Conservation (phyloP, 768 basidiomycete species). For the Tulasnella sp. region DNA sequence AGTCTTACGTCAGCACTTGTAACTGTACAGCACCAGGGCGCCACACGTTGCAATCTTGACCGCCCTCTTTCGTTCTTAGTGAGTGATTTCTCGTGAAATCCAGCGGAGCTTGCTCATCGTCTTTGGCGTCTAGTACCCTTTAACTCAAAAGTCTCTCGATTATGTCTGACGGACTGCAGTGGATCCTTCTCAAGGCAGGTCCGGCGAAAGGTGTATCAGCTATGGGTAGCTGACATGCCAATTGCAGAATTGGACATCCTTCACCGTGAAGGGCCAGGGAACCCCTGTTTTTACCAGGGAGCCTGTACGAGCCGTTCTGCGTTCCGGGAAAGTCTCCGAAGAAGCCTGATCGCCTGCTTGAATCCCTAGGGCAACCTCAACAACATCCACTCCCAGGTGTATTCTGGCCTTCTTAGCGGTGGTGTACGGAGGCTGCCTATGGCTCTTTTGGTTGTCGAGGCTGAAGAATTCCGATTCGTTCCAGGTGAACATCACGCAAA, state of each 20-base stretch:
- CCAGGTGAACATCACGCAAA: neutral
- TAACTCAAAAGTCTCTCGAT: neutral
- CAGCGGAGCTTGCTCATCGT: neutral
- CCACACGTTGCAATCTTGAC: slow-evolving; percentile 5
- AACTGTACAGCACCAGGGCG: neutral
- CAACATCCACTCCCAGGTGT: neutral
- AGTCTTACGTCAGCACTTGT: neutral
- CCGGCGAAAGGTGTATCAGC: neutral
- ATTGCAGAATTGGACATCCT: neutral
- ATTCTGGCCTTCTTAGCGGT: neutral
- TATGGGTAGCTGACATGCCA: neutral
- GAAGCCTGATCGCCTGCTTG: neutral
- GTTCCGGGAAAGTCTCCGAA: neutral
- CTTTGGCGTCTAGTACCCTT: neutral
- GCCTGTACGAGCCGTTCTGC: neutral
- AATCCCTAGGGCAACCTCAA: neutral
- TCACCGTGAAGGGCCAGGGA: neutral
- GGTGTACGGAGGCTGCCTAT: neutral
- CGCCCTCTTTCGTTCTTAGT: neutral
- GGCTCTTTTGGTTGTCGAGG: neutral
- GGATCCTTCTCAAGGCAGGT: neutral
- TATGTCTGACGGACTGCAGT: neutral
- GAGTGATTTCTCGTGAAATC: neutral
- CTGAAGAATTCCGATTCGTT: neutral
- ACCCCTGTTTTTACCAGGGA: neutral